phyloP scores from a whole-genome alignment of 805 yeast species.

The Saccharomycopsis sp. region DNA sequence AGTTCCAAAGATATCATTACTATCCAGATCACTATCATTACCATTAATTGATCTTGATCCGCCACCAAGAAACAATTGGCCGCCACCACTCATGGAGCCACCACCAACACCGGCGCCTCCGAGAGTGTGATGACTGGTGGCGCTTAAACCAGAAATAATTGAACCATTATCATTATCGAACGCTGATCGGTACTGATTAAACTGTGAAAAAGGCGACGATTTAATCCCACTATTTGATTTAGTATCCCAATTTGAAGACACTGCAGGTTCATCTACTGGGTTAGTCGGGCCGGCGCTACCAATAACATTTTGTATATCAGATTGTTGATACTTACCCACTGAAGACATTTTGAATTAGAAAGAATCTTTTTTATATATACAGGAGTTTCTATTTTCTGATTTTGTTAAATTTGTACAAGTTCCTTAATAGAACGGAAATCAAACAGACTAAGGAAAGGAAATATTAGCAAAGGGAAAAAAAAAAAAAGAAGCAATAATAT shows the following conservation, averaged over 20 bases:
- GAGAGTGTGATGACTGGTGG: conserved; percentile 23
- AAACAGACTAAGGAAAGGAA: too few relatives aligned
- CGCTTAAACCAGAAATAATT: conserved; percentile 28
- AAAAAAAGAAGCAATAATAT: too few relatives aligned
- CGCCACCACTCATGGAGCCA: conserved; percentile 3
- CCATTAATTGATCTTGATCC: conserved; percentile 38
- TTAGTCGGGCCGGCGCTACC: too few relatives aligned
- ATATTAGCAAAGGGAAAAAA: too few relatives aligned
- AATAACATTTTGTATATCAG: too few relatives aligned
- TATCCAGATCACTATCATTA: conserved; percentile 33
- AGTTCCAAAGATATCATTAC: conserved; percentile 31
- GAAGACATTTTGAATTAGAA: too few relatives aligned
- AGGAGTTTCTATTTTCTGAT: too few relatives aligned
- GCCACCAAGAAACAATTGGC: conserved; percentile 19
- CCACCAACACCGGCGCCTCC: conserved; percentile 4
- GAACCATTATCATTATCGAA: conserved; percentile 27
- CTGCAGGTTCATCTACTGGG: too few relatives aligned
- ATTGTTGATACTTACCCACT: too few relatives aligned
- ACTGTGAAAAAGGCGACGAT: background rate
- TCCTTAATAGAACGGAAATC: too few relatives aligned
- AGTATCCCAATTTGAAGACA: conserved; percentile 5
- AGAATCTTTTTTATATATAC: too few relatives aligned
- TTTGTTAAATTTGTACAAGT: too few relatives aligned
- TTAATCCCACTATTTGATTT: background rate
- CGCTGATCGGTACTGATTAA: conserved; percentile 11